Evolutionary conservation across 352 stramenopile genomes (phyloP), one percentile per base, ranked within the genome.

Genomic region (Pythium folliculosum): DNA sequence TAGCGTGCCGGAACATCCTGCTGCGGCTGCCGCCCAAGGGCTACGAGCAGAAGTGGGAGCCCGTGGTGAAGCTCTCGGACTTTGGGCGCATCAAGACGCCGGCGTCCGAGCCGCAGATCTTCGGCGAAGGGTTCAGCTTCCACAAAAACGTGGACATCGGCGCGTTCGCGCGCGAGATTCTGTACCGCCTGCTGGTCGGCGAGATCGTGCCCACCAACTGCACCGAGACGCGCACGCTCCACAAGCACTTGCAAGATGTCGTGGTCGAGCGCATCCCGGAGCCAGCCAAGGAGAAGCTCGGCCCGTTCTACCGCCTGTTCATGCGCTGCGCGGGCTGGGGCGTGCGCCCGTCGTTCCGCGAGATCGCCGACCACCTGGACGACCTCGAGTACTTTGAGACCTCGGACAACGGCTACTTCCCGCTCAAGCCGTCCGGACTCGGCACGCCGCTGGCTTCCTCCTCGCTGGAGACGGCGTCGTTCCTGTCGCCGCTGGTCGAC

Each of bases 1-100:
- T 95, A 21, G 86, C 86, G n/a, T 95, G 86, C 66, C 86, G 86
- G 14, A 95, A 95, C 59, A 95, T 95, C 48, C 71, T 95, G n/a
- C 68, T 95, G 44, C 84, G 83, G 3, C 89, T 86, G 5, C 86
- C 86, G 47, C 86, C 86, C 0, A 88, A 89, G 54, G 86, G 86
- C 0, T 92, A 92, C 65, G 86, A 95, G 73, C 61, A 84, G 40
- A 90, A 82, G n/a, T 92, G 82, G 77, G 84, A 91, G 55, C 86
- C 86, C 3, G 78, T 91, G 19, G 83, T 92, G 43, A 95, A 95
- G 51, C 79, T 95, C 12, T 91, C 84, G 16, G 86, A 95, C 65
- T 93, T 95, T 64, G 84, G 86, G 5, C 86, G 86, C 64, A 90
- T 95, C 70, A 88, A 88, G 40, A 76, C 85, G 4, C 82, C 81